Conservation (phyloP, 2,329 filamentous ascomycete species). For the Paecilomyces niveus region DNA sequence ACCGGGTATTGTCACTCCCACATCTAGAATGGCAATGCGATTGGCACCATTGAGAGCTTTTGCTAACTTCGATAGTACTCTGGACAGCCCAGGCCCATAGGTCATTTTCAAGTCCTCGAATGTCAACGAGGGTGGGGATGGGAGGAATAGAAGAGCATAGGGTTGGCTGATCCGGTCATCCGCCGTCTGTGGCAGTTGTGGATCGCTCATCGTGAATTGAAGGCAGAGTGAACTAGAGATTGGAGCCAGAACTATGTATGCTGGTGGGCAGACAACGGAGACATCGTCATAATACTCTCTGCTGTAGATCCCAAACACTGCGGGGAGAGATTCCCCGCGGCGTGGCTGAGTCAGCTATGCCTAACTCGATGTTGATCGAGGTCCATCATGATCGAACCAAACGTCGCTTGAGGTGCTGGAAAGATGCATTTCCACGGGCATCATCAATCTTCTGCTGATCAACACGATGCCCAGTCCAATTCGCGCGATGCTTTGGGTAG, state of each 20-base stretch:
- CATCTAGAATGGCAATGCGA: slow-evolving; percentile 41
- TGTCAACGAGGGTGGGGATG: slow-evolving; percentile 52
- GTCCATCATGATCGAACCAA: background rate
- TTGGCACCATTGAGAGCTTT: slow-evolving; percentile 21
- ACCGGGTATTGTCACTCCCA: slow-evolving; percentile 58
- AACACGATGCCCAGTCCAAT: background rate
- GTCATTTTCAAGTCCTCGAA: slow-evolving; percentile 48
- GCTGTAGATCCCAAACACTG: background rate
- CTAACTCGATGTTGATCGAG: background rate
- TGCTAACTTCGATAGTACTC: slow-evolving; percentile 47
- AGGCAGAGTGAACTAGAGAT: background rate
- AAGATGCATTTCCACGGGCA: slow-evolving; percentile 15
- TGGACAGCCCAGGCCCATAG: slow-evolving; percentile 54
- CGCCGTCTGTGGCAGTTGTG: background rate
- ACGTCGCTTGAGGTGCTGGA: background rate
- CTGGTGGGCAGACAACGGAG: background rate
- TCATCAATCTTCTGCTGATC: slow-evolving; percentile 7
- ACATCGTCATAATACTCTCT: background rate
- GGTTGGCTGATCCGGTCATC: slow-evolving; percentile 7
- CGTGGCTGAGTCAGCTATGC: slow-evolving; percentile 2
- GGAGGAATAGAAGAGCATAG: slow-evolving; percentile 52
- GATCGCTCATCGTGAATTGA: background rate
- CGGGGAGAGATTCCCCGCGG: background rate
- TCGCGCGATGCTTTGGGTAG: slow-evolving; percentile 28
- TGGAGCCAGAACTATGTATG: background rate